These are phyloP conservation scores for Gaeumannomyces sp. DNA, from an alignment of 2,329 filamentous ascomycete species.

Conservation along the genomic window DNA sequence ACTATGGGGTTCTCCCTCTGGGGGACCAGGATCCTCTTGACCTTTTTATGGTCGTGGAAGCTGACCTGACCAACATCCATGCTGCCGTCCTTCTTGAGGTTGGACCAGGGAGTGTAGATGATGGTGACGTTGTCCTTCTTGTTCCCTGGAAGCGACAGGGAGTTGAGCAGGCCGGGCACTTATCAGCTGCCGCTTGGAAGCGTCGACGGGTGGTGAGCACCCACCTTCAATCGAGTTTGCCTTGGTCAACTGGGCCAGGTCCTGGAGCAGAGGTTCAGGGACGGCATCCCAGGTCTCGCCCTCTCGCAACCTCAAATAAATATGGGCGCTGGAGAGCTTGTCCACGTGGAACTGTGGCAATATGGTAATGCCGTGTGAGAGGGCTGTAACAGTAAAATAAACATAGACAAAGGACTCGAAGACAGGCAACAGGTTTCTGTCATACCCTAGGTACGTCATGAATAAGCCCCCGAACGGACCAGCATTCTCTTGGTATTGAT, in stretches of 20 bases:
- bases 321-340: conserved; percentile 93
- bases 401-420: not conserved
- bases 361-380: not conserved
- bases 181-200: not conserved
- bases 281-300: conserved; percentile 81
- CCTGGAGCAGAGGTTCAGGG: conserved; percentile 64
- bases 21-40: conserved; percentile 74
- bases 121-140: conserved; percentile 97
- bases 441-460: no score
- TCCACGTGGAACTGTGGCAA: conserved; percentile 85
- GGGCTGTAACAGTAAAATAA: not conserved
- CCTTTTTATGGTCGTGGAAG: conserved; percentile 83
- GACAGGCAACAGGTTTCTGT: not conserved
- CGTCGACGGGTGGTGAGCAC: conserved; percentile 11
- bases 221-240: conserved; percentile 95
- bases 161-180: not conserved
- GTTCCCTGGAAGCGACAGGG: conserved; percentile 57
- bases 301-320: conserved; percentile 81
- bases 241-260: conserved; percentile 96
- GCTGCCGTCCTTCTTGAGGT: conserved; percentile 88
- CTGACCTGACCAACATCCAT: conserved; percentile 95
- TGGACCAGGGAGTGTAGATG: conserved; percentile 95
- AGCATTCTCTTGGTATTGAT: no score
- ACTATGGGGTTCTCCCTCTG: conserved; percentile 83
- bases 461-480: no score